These are phyloP conservation scores for Rhodotorula sp. DNA, from an alignment of 1,284 basidiomycete species.

Conservation along the genomic window DNA sequence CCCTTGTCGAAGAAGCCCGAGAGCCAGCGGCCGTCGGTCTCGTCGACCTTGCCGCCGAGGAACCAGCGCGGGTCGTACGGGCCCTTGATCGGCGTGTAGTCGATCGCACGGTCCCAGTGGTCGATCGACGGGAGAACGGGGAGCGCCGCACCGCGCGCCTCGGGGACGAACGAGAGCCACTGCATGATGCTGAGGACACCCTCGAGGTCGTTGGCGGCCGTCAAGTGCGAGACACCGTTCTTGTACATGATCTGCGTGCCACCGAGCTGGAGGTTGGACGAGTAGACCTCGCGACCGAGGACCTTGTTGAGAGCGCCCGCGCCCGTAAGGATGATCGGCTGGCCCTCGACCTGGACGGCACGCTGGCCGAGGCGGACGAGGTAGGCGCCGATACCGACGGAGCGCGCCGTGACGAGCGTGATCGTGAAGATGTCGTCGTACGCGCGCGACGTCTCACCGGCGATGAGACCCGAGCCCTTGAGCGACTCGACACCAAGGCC, in stretches of 20 bases:
- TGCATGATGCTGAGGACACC: conserved; percentile 89
- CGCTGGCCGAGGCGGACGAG: conserved; percentile 97
- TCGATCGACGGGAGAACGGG: conserved; percentile 73
- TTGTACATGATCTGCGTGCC: conserved; percentile 98
- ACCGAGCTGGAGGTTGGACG: conserved; percentile 96
- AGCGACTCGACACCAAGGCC: conserved; percentile 98
- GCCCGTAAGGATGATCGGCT: conserved; percentile 98
- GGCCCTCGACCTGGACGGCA: conserved; percentile 97
- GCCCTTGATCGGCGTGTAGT: conserved; percentile 86
- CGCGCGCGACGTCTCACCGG: conserved; percentile 95
- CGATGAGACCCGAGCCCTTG: conserved; percentile 95
- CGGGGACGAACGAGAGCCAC: conserved; percentile 93
- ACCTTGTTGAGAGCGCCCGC: conserved; percentile 98
- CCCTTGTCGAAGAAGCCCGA: conserved; percentile 95
- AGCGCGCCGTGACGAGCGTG: conserved; percentile 96
- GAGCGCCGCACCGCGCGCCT: conserved; percentile 71
- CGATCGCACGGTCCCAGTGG: conserved; percentile 89
- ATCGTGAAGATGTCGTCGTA: conserved; percentile 99
- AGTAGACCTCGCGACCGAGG: conserved; percentile 97
- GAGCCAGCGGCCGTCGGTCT: conserved; percentile 69
- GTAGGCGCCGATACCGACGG: conserved; percentile 98
- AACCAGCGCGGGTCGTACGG: conserved; percentile 98
- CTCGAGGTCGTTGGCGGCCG: conserved; percentile 89
- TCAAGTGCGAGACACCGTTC: conserved; percentile 97
- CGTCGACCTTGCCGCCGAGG: conserved; percentile 88